These are phyloP conservation scores for Sugiyamaella castrensis DNA, from an alignment of 1,139 yeast genomes.

Conservation along the genomic window DNA sequence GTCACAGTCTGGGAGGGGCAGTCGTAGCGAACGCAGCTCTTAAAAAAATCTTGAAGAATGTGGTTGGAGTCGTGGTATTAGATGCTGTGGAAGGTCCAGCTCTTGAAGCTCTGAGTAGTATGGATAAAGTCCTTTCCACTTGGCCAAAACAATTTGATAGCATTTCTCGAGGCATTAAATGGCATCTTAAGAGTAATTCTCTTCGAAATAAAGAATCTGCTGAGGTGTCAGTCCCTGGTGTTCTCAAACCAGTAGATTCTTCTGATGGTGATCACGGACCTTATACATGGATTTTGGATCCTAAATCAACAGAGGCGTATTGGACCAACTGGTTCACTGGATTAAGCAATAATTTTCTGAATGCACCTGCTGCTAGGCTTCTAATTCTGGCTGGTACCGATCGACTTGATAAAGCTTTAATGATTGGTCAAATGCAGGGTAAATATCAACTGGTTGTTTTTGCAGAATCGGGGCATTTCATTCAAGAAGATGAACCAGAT, in stretches of 20 bases:
- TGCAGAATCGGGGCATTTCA: constrained; percentile 80
- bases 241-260: constrained; percentile 13
- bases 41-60: constrained; percentile 16
- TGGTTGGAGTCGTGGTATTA: constrained; percentile 66
- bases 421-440: constrained; percentile 94
- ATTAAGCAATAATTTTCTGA: constrained; percentile 62
- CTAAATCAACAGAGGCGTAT: constrained; percentile 55
- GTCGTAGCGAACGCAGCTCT: constrained; percentile 57
- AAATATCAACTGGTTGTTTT: constrained; percentile 86
- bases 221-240: constrained; percentile 67
- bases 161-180: constrained; percentile 63
- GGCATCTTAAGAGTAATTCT: constrained; percentile 62
- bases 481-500: constrained; percentile 83
- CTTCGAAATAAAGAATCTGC: constrained; percentile 64
- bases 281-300: constrained; percentile 59
- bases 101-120: constrained; percentile 58
- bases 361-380: constrained; percentile 58
- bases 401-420: constrained; percentile 74
- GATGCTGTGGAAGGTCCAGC: constrained; percentile 97
- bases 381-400: constrained; percentile 89
- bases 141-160: constrained; percentile 60
- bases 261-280: not conserved
- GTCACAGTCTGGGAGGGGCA: constrained; percentile 93
- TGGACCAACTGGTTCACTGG: constrained; percentile 85
- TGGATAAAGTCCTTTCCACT: constrained; percentile 59